Conservation (phyloP, 208 protist genomes). For the Acanthamoeba healyi region DNA sequence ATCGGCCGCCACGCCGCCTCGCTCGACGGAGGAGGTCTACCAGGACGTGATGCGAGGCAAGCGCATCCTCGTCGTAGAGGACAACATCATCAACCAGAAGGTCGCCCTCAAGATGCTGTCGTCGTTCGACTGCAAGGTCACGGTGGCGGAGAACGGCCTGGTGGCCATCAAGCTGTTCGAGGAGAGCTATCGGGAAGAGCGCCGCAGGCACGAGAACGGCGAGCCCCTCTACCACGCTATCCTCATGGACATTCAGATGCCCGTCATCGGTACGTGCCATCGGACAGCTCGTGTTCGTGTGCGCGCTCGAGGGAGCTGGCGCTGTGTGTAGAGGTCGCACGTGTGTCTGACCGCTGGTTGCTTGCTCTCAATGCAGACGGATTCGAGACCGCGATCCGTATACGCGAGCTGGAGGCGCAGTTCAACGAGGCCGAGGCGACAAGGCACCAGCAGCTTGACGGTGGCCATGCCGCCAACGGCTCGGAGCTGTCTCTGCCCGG, state of each 20-base stretch:
- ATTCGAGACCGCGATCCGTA: constrained; percentile 6
- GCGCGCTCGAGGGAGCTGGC: too few species aligned
- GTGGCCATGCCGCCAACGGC: background rate
- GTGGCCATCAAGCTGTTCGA: constrained; percentile 27
- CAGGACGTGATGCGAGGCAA: constrained; percentile 23
- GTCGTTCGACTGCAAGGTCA: constrained; percentile 22
- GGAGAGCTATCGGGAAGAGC: background rate
- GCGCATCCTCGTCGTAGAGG: constrained; percentile 14
- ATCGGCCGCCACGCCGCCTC: background rate
- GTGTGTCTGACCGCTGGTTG: too few species aligned
- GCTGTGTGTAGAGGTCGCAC: too few species aligned
- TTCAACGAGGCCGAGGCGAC: background rate
- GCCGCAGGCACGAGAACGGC: background rate
- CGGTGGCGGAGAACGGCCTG: background rate
- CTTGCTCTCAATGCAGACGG: background rate
- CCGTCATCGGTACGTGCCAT: constrained; percentile 47
- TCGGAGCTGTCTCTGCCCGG: background rate
- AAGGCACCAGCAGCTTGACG: background rate
- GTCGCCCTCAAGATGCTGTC: constrained; percentile 3
- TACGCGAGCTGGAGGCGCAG: constrained; percentile 30
- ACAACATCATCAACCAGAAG: constrained; percentile 61
- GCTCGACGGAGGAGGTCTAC: background rate
- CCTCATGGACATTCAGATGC: constrained; percentile 65
- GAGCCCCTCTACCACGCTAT: constrained; percentile 40
- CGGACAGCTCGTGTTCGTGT: background rate